A percentile compares a stretch with the other conserved stretches of the same genome.
These are phyloP conservation scores for Aquilaria agallochum DNA, from an alignment of 441 rosid genomes.

Conservation along the genomic window DNA sequence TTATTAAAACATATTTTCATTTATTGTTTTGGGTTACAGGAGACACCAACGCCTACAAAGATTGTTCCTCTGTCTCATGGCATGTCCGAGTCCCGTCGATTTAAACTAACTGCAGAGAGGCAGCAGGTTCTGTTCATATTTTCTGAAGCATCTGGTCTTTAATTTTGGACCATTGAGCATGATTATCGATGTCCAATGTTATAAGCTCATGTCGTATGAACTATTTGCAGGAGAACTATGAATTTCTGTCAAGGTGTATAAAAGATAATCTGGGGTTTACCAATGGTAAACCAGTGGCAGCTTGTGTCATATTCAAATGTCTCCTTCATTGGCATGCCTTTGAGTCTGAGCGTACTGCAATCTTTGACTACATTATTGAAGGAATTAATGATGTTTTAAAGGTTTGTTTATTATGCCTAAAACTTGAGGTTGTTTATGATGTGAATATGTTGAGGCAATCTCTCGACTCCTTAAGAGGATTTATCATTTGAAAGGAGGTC, in stretches of 20 bases:
- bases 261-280: conserved; percentile 82
- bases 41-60: conserved; percentile 92
- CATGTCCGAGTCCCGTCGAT: conserved; percentile 75
- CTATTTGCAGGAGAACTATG: conserved; percentile 76
- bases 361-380: conserved; percentile 89
- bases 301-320: conserved; percentile 86
- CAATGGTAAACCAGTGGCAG: conserved; percentile 87
- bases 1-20: not conserved
- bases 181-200: not conserved
- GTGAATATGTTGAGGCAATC: not conserved
- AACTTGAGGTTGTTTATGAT: conserved; percentile 1
- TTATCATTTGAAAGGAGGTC: not conserved
- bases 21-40: conserved; percentile 42
- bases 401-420: conserved; percentile 34
- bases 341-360: conserved; percentile 87
- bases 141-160: conserved; percentile 10
- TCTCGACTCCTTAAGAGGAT: not conserved
- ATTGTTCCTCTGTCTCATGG: conserved; percentile 62
- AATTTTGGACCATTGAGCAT: conserved; percentile 2
- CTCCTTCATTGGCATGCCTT: conserved; percentile 97
- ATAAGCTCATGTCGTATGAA: not conserved
- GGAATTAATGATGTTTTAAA: conserved; percentile 84
- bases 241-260: conserved; percentile 82
- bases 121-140: conserved; percentile 53
- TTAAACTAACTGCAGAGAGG: conserved; percentile 83